Conservation (phyloP, 1,284 basidiomycete genomes). For the Malassezia psittaci region DNA sequence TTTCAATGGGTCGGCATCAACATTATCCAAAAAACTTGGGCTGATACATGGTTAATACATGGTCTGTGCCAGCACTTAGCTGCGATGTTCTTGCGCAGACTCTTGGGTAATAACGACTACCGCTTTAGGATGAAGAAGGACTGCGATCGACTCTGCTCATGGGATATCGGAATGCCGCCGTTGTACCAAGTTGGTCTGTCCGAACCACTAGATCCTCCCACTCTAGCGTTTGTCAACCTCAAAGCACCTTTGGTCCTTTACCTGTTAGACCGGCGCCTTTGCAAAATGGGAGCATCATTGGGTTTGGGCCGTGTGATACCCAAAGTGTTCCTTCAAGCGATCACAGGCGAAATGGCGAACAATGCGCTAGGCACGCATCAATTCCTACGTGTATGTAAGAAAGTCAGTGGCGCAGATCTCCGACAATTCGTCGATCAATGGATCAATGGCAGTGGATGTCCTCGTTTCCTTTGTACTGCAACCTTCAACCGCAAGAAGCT, state of each 20-base stretch:
- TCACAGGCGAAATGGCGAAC: slow-evolving; percentile 70
- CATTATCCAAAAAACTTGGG: slow-evolving; percentile 85
- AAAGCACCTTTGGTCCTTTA: slow-evolving; percentile 91
- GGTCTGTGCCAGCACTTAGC: slow-evolving; percentile 85
- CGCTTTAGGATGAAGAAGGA: slow-evolving; percentile 90
- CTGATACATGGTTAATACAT: slow-evolving; percentile 90
- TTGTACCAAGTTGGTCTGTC: slow-evolving; percentile 75
- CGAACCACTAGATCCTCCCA: slow-evolving; percentile 55
- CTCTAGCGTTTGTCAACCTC: slow-evolving; percentile 68
- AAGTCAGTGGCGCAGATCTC: slow-evolving; percentile 69
- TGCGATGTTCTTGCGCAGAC: slow-evolving; percentile 71
- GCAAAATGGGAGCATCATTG: slow-evolving; percentile 86
- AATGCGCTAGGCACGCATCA: slow-evolving; percentile 79
- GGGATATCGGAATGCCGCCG: slow-evolving; percentile 81
- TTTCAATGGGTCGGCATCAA: slow-evolving; percentile 97
- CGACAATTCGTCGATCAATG: slow-evolving; percentile 89
- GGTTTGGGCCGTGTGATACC: slow-evolving; percentile 89
- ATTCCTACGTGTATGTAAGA: slow-evolving; percentile 84
- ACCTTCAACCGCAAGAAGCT: slow-evolving; percentile 96
- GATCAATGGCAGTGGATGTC: slow-evolving; percentile 96
- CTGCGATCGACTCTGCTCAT: slow-evolving; percentile 79
- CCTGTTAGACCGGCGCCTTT: slow-evolving; percentile 82
- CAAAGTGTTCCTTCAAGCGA: slow-evolving; percentile 84
- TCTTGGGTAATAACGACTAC: slow-evolving; percentile 95
- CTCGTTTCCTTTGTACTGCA: slow-evolving; percentile 76